Conservation (phyloP, 2,329 filamentous ascomycete genomes). For the Claviceps sp. region DNA sequence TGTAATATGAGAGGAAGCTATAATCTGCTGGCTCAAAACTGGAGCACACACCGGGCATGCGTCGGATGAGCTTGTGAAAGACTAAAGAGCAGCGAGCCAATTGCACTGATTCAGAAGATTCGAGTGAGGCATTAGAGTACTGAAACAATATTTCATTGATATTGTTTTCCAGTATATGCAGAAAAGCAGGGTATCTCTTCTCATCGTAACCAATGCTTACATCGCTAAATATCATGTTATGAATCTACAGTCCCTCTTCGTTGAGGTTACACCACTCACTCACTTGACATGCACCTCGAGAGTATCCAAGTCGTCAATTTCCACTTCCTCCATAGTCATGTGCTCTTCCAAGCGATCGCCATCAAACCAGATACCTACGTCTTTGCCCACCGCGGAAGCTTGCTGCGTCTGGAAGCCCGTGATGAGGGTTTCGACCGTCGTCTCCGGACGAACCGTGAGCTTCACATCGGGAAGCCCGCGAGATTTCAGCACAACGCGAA, state of each 20-base stretch:
- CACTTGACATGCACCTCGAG: slow-evolving; percentile 54
- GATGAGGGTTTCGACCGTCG: slow-evolving; percentile 48
- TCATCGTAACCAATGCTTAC: background rate
- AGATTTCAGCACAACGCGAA: slow-evolving; percentile 42
- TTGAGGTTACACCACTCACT: background rate
- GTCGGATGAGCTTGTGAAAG: background rate
- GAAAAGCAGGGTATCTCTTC: background rate
- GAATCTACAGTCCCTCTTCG: background rate
- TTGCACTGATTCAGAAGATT: too few relatives aligned
- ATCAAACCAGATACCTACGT: slow-evolving; percentile 57
- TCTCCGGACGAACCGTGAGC: slow-evolving; percentile 38
- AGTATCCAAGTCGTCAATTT: slow-evolving; percentile 61
- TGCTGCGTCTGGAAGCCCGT: slow-evolving; percentile 45
- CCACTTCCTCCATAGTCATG: slow-evolving; percentile 48
- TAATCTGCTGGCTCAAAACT: too few relatives aligned
- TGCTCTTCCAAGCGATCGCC: slow-evolving; percentile 55
- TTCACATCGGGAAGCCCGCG: slow-evolving; percentile 35
- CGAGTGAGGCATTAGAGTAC: too few relatives aligned
- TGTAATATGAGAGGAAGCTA: too few relatives aligned
- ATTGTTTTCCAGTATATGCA: background rate
- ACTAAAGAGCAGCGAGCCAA: too few relatives aligned
- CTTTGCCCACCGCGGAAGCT: slow-evolving; percentile 33
- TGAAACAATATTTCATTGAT: background rate
- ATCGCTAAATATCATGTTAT: background rate
- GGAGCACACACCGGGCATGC: too few relatives aligned